Base-by-base conservation (phyloP, 495 filamentous ascomycete genomes). In the Extremus antarcticus region DNA sequence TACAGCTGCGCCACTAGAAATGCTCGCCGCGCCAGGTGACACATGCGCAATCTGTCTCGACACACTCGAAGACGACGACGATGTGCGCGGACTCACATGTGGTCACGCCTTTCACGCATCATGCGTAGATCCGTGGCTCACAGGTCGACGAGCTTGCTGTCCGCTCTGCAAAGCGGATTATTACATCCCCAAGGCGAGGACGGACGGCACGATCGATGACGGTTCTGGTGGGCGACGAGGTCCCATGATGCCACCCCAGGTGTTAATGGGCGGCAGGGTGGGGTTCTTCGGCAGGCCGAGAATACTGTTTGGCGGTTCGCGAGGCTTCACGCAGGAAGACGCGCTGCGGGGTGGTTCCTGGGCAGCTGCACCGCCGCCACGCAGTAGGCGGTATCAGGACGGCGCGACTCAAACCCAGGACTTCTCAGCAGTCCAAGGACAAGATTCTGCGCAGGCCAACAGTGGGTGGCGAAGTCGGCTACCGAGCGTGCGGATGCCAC, bases 91-190 rank as follows among this genome's bases (percentile, higher is more conserved):
- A 23, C 71, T 98, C 40, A 88, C 88, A 13, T 97, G 92, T 63
- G 90, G 90, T 29, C 94, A 97, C 68, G 90, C 92, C 56, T 99
- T 97, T 76, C 92, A 99, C 70, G 86, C 87, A 46, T 80, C 78
- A 21, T 99, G 92, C 69, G 78, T 99, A 19, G 92, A 99, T 63
- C 92, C 94, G 11, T 98, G 92, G 92, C 73, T 98, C 51, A 98
- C 92, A 1, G 87, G 81, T 62, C 77, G 92, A 58, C 81, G 90
- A 56, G 94, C 92, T 13, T 95, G 92, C 69, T 99, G 94, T 68
- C 94, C 94, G 48, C 80, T 97, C 43, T 97, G 92, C 74, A 99
- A 99, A 72, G 84, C 88, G 35, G 90, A 96, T 59, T 98, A 96
- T 69, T 97, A 94, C 67, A 80, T 87, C 35, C 89, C 90, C 0